phyloP scores from a whole-genome alignment of 1,139 yeast genomes.

The Yamadazyma siamensis region DNA sequence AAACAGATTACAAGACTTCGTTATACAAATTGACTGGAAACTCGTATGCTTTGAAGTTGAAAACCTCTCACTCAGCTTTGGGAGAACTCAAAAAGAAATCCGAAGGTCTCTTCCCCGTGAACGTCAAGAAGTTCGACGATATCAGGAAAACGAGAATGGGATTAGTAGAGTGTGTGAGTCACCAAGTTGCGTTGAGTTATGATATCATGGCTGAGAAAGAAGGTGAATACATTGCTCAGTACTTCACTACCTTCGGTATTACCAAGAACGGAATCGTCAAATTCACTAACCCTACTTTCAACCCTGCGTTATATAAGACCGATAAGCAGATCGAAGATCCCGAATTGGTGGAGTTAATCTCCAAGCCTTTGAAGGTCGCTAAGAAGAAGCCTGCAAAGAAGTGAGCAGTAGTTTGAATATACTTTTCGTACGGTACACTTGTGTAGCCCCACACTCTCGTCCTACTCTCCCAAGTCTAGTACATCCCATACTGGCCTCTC shows the following conservation, averaged over 20 bases:
- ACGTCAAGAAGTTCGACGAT: slow-evolving; percentile 64
- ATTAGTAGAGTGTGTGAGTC: slow-evolving; percentile 69
- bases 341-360: slow-evolving; percentile 46
- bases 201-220: slow-evolving; percentile 70
- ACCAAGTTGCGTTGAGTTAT: slow-evolving; percentile 65
- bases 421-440: too few relatives aligned
- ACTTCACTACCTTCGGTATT: slow-evolving; percentile 72
- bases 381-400: slow-evolving; percentile 50
- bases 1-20: slow-evolving; percentile 61
- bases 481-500: too few relatives aligned
- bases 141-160: slow-evolving; percentile 76
- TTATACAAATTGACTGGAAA: slow-evolving; percentile 72
- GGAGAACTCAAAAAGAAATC: slow-evolving; percentile 63
- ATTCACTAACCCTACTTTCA: slow-evolving; percentile 60
- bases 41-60: slow-evolving; percentile 67
- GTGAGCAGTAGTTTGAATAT: slow-evolving; percentile 17
- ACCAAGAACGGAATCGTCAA: slow-evolving; percentile 72
- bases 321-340: slow-evolving; percentile 59
- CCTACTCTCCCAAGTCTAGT: too few relatives aligned
- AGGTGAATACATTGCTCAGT: slow-evolving; percentile 68
- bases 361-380: slow-evolving; percentile 52
- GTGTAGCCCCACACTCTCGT: too few relatives aligned
- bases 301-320: slow-evolving; percentile 47
- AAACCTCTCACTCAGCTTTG: slow-evolving; percentile 66
- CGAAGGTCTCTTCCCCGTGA: slow-evolving; percentile 67